Percentiles rank a stretch among this genome's conserved stretches.
Evolutionary conservation across 331 rosid genomes (phyloP).

Genomic region (Acacia concinna): DNA sequence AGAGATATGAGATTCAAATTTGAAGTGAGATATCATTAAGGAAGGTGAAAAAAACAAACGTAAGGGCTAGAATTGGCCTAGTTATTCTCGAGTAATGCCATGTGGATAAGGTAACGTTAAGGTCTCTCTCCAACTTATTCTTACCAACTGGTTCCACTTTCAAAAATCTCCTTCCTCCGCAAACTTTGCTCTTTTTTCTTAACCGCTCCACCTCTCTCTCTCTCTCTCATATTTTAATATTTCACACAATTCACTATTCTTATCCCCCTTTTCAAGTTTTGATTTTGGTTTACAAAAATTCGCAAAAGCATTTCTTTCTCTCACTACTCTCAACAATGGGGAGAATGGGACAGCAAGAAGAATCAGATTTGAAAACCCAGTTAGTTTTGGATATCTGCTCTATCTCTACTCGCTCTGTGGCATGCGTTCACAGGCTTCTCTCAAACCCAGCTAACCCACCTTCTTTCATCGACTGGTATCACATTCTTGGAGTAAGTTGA

Average conservation of each 20-base stretch:
- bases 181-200: constrained; percentile 61
- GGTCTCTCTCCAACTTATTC: constrained; percentile 29
- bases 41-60: neutral
- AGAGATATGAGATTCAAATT: neutral
- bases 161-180: constrained; percentile 59
- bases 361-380: constrained; percentile 60
- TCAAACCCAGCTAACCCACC: constrained; percentile 28
- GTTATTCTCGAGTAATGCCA: constrained; percentile 31
- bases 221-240: constrained; percentile 19
- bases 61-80: constrained; percentile 27
- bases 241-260: constrained; percentile 32
- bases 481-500: constrained; percentile 69
- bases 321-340: constrained; percentile 34
- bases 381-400: constrained; percentile 72
- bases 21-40: neutral
- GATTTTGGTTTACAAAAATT: constrained; percentile 27
- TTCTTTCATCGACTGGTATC: constrained; percentile 83
- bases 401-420: constrained; percentile 50
- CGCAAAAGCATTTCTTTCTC: neutral
- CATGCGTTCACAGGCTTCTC: constrained; percentile 58
- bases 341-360: constrained; percentile 58
- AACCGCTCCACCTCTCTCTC: constrained; percentile 68
- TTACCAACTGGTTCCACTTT: constrained; percentile 65
- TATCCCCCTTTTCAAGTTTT: constrained; percentile 32
- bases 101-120: constrained; percentile 49